A percentile compares a stretch with the other conserved stretches of the same genome.
Conservation (phyloP, 768 basidiomycete genomes). For the Multifurca ochricompacta region DNA sequence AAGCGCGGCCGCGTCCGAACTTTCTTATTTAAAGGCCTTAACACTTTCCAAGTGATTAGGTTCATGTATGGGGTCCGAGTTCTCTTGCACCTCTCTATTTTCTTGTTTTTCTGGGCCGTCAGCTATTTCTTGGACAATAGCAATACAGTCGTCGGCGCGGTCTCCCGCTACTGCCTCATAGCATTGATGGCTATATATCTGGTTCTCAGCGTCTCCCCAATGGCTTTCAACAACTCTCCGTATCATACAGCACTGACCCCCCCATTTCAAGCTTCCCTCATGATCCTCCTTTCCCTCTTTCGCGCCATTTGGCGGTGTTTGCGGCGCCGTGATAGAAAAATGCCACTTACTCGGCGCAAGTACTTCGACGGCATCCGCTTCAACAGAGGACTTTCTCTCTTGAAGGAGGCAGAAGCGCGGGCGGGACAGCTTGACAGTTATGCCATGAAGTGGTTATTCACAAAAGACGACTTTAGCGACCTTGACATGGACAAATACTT, state of each 20-base stretch:
- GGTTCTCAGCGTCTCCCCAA: slow-evolving; percentile 7
- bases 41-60: slow-evolving; percentile 2
- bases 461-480: slow-evolving; percentile 5
- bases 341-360: neutral
- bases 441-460: slow-evolving; percentile 10
- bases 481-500: slow-evolving; percentile 10
- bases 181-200: neutral
- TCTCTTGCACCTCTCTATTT: slow-evolving; percentile 6
- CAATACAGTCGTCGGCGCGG: neutral
- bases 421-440: neutral
- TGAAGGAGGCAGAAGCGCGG: neutral
- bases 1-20: slow-evolving; percentile 9
- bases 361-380: slow-evolving; percentile 1
- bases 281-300: neutral
- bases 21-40: slow-evolving; percentile 2
- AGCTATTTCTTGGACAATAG: slow-evolving; percentile 9
- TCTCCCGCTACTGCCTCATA: neutral
- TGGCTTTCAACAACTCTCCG: slow-evolving; percentile 6
- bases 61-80: slow-evolving; percentile 9
- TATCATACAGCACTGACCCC: slow-evolving; percentile 11
- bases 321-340: neutral
- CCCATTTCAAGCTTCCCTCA: neutral
- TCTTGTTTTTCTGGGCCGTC: slow-evolving; percentile 12
- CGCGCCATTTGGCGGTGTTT: neutral
- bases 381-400: neutral